phyloP scores from a whole-genome alignment of 78 protist species.

The Protostelium mycophagum region DNA sequence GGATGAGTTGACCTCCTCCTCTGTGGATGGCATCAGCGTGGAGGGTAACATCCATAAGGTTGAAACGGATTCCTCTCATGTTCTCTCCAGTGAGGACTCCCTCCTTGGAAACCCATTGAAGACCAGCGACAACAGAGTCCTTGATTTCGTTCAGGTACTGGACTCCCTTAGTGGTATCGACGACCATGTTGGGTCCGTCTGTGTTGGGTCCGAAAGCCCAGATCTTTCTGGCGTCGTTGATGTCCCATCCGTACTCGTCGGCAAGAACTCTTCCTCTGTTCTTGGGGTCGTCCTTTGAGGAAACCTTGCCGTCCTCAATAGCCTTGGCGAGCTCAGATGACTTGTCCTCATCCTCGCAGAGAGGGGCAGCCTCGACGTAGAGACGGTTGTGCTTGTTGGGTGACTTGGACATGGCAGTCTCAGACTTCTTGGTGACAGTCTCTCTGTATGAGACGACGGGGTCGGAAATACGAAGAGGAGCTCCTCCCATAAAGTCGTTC shows the following conservation, averaged over 20 bases:
- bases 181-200: constrained; percentile 92
- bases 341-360: constrained; percentile 85
- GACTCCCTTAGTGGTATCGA: constrained; percentile 86
- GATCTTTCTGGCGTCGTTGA: constrained; percentile 85
- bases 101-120: constrained; percentile 93
- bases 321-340: constrained; percentile 88
- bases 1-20: constrained; percentile 94
- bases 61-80: constrained; percentile 92
- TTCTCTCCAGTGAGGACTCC: constrained; percentile 97
- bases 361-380: constrained; percentile 83
- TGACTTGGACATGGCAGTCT: constrained; percentile 91
- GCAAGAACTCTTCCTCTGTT: constrained; percentile 72
- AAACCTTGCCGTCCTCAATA: constrained; percentile 82
- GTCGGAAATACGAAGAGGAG: constrained; percentile 85
- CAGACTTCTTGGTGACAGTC: constrained; percentile 78
- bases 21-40: constrained; percentile 99
- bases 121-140: constrained; percentile 93
- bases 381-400: constrained; percentile 99
- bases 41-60: constrained; percentile 90
- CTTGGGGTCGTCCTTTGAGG: constrained; percentile 76
- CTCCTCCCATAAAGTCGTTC: constrained; percentile 90
- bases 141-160: constrained; percentile 96
- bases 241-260: constrained; percentile 87
- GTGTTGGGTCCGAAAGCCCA: constrained; percentile 98
- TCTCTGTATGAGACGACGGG: constrained; percentile 98